Evolutionary conservation across 352 stramenopile species (phyloP), one percentile per base, ranked within the genome.

Genomic region (Globisporangium apiculatum): DNA sequence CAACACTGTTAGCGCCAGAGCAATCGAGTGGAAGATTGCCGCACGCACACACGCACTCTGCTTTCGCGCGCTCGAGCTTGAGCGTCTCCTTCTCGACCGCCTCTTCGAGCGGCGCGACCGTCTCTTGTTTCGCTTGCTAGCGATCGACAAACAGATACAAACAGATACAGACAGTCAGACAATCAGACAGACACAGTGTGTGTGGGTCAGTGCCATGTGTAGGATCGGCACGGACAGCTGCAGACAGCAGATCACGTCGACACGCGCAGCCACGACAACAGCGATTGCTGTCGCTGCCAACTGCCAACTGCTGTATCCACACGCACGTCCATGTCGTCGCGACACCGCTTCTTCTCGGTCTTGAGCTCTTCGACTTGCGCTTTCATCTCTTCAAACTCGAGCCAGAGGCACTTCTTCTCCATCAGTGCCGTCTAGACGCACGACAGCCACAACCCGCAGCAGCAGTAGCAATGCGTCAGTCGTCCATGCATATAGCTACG

Each of bases 331-430:
- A 95, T 85, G 1, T 75, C 69, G 9, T 92, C 72, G 35, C 79
- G 82, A 55, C 79, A 87, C 0, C 67, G 66, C 49, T 86, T 76
- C 53, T 91, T 92, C 42, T 89, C 72, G 11, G 59, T 58, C 45
- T 89, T 91, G 1, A 92, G 56, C 53, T 79, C 69, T 40, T 89
- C 71, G 4, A 93, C 79, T 37, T 92, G 60, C 0, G 55, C 55
- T 58, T 91, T 91, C 37, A 75, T 75, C 37, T 93, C 73, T 53
- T 94, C 79, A 57, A 92, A 91, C 55, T 91, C 69, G 35, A 95
- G 77, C 86, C 84, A 95, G 40, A 93, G 45, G 31, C 83, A 87
- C 46, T 94, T 94, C 55, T 92, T 91, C 68, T 95, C 76, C 78
- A 95, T 91, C 51, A 92, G 60, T 9, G 72, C 68, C 10, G 83